These are phyloP conservation scores for Pseudocercospora macadamiae DNA, from an alignment of 2,329 filamentous ascomycete species.

Conservation along the genomic window DNA sequence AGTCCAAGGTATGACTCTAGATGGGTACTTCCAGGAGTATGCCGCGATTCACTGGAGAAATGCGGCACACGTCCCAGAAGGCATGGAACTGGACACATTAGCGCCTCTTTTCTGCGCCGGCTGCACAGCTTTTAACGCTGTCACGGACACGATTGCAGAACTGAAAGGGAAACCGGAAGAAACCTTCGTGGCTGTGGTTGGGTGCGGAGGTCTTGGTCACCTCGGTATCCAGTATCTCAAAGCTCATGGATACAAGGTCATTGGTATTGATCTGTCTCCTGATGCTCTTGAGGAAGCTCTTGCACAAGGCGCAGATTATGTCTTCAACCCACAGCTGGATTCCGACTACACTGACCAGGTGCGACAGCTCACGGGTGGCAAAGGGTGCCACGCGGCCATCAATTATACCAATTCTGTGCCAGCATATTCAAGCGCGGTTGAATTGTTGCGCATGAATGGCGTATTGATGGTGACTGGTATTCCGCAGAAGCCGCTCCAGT, in stretches of 20 bases:
- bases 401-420: slow-evolving; percentile 26
- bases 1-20: slow-evolving; percentile 24
- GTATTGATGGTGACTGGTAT: slow-evolving; percentile 26
- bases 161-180: slow-evolving; percentile 15
- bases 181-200: slow-evolving; percentile 20
- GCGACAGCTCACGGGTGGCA: slow-evolving; percentile 18
- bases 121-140: slow-evolving; percentile 31
- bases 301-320: slow-evolving; percentile 22
- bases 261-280: slow-evolving; percentile 51
- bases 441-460: slow-evolving; percentile 19
- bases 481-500: slow-evolving; percentile 23
- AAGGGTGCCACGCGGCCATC: slow-evolving; percentile 26
- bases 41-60: slow-evolving; percentile 22
- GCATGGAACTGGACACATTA: slow-evolving; percentile 19
- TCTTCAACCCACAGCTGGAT: slow-evolving; percentile 21
- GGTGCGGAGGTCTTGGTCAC: slow-evolving; percentile 35
- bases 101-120: slow-evolving; percentile 26
- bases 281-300: slow-evolving; percentile 24
- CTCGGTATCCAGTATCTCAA: slow-evolving; percentile 53
- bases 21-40: slow-evolving; percentile 26
- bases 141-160: slow-evolving; percentile 18
- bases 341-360: slow-evolving; percentile 16
- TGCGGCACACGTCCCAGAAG: slow-evolving; percentile 22
- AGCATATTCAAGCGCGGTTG: slow-evolving; percentile 12
- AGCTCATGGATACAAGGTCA: slow-evolving; percentile 49